A percentile compares a stretch with the other conserved stretches of the same genome.
Conservation (phyloP, 2,329 filamentous ascomycete species). For the Scytalidium lignicola region DNA sequence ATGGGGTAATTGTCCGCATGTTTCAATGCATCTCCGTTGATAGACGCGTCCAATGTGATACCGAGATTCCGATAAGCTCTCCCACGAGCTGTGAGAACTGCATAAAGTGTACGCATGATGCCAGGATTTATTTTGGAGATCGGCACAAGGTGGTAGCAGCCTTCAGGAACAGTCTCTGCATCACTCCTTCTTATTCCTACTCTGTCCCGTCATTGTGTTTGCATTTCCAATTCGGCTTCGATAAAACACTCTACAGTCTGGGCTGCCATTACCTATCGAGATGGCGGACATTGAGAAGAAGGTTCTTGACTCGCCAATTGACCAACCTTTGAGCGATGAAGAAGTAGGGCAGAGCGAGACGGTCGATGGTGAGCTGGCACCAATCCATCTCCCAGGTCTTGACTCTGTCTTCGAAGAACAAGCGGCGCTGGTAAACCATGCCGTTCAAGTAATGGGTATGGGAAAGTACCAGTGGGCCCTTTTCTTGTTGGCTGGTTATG, state of each 20-base stretch:
- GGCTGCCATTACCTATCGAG: too few relatives aligned
- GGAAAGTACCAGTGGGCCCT: slow-evolving; percentile 48
- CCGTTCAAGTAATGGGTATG: slow-evolving; percentile 45
- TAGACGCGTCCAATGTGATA: not conserved
- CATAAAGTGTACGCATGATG: not conserved
- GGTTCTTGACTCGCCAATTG: not conserved
- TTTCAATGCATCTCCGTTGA: not conserved
- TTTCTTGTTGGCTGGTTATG: slow-evolving; percentile 55
- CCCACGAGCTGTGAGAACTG: not conserved
- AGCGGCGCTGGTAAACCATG: slow-evolving; percentile 14
- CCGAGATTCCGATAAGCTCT: not conserved
- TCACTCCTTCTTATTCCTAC: not conserved
- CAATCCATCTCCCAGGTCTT: not conserved
- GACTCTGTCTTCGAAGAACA: slow-evolving; percentile 1
- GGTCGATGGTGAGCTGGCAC: not conserved
- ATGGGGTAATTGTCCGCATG: not conserved
- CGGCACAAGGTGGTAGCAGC: not conserved
- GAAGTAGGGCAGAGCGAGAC: not conserved
- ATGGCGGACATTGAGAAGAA: not conserved
- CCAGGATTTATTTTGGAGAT: not conserved
- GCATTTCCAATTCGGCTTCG: too few relatives aligned
- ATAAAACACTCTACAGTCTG: too few relatives aligned
- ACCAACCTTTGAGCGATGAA: not conserved
- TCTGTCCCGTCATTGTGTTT: not conserved
- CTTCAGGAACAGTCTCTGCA: not conserved